These are phyloP conservation scores for Kwoniella botswanensis DNA, from an alignment of 768 basidiomycete species.

Conservation along the genomic window DNA sequence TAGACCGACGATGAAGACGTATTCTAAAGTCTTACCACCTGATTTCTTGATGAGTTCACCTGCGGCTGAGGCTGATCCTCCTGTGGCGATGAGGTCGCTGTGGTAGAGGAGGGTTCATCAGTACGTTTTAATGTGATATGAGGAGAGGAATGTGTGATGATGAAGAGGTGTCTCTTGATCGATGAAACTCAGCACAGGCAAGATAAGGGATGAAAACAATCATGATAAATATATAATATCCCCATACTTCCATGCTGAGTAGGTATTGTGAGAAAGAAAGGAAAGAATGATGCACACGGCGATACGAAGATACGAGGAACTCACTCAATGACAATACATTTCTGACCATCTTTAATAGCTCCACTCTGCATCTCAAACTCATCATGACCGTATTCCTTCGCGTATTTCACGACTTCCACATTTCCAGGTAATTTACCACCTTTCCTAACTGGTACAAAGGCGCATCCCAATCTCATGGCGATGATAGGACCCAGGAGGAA, in stretches of 20 bases:
- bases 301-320: constrained; percentile 15
- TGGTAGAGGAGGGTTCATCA: background rate
- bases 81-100: constrained; percentile 89
- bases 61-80: constrained; percentile 91
- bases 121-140: background rate
- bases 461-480: constrained; percentile 85
- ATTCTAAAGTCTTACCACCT: constrained; percentile 85
- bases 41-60: constrained; percentile 82
- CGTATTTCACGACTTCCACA: constrained; percentile 74
- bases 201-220: no score
- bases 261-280: background rate
- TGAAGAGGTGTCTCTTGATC: background rate
- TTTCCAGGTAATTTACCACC: constrained; percentile 90
- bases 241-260: no score
- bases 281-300: background rate
- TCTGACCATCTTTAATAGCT: constrained; percentile 79
- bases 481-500: constrained; percentile 93
- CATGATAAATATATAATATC: no score
- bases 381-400: constrained; percentile 94
- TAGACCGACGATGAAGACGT: constrained; percentile 87
- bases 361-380: constrained; percentile 94
- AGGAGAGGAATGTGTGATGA: background rate
- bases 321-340: constrained; percentile 79
- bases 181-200: no score
- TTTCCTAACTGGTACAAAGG: constrained; percentile 96